Percentiles rank a stretch among this genome's conserved stretches.
Conservation (phyloP, 768 basidiomycete species). For the Suillus hirtellus region DNA sequence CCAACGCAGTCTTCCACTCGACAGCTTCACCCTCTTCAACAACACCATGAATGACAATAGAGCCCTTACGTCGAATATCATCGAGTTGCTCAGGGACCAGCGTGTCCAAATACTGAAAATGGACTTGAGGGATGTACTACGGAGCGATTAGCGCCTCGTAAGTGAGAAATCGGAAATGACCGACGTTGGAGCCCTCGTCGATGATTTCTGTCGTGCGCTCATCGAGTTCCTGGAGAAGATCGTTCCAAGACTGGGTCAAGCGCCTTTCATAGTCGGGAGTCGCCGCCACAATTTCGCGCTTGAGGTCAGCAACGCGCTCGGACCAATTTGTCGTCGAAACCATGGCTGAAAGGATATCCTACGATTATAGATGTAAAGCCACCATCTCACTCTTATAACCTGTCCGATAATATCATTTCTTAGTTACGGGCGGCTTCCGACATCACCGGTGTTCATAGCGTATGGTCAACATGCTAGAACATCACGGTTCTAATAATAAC, state of each 20-base stretch:
- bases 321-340: slow-evolving; percentile 18
- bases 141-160: not conserved
- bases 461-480: too few species aligned
- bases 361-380: slow-evolving; percentile 1
- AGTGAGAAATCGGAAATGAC: slow-evolving; percentile 17
- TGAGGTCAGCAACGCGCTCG: slow-evolving; percentile 55
- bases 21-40: slow-evolving; percentile 57
- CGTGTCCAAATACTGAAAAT: slow-evolving; percentile 52
- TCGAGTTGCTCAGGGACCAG: slow-evolving; percentile 48
- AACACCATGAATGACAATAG: slow-evolving; percentile 61
- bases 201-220: slow-evolving; percentile 45
- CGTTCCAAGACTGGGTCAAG: slow-evolving; percentile 56
- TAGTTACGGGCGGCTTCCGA: slow-evolving; percentile 9
- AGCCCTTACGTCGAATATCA: slow-evolving; percentile 54
- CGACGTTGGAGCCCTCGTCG: slow-evolving; percentile 49
- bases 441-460: slow-evolving; percentile 8
- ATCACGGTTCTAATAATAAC: not conserved
- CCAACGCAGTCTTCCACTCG: slow-evolving; percentile 57
- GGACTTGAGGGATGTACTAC: slow-evolving; percentile 64
- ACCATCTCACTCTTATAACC: slow-evolving; percentile 18
- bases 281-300: slow-evolving; percentile 52
- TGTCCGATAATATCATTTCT: not conserved
- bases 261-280: slow-evolving; percentile 53
- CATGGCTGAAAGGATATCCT: not conserved
- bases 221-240: slow-evolving; percentile 54